Evolutionary conservation across 495 filamentous ascomycete genomes (phyloP), one percentile per base, ranked within the genome.

Genomic region (Hyaloscypha hepaticicola): DNA sequence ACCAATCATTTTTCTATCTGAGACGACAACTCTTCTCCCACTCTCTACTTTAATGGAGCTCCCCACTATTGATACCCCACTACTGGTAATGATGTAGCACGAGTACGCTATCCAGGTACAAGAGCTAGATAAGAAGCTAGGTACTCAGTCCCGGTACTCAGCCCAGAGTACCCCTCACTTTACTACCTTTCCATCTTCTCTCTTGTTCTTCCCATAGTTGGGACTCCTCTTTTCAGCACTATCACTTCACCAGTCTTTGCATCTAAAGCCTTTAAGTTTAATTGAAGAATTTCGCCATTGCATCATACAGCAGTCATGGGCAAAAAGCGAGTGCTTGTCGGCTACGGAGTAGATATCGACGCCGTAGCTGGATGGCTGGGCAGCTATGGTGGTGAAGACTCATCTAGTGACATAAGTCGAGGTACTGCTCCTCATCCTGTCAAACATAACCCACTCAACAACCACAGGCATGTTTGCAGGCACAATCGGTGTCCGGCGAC

Each of bases 301-400:
- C 38, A 9, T 45, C 38, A 45, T 22, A 33, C 11, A 29, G 50
- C 12, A 27, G 72, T 31, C 71, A 88, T 86, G 84, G 84, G 79
- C 64, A 87, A 87, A 72, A 87, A 86, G 67, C 78, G 83, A 53
- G 80, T 88, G 66, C 77, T 87, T 14, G 79, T 83, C 22, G 75
- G 77, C 48, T 79, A 79, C 55, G 78, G 82, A 12, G 78, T 88
- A 21, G 87, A 89, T 71, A 86, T 88, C 55, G 87, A 91, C 68
- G 88, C 88, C 45, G 88, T 90, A 22, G 84, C 87, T 1, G 88
- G 88, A 51, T 90, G 88, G 88, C 77, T 91, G 16, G 88, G 88
- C 16, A 86, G 82, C 5, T 90, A 91, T 72, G 85, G 85, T n/a
- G 88, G 88, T 41, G 83, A 90, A 74, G 87, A 90, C 72, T 86